Percentiles rank a stretch among this genome's conserved stretches.
Evolutionary conservation across 768 basidiomycete species (phyloP).

Genomic region (Leccinum rimulosum): DNA sequence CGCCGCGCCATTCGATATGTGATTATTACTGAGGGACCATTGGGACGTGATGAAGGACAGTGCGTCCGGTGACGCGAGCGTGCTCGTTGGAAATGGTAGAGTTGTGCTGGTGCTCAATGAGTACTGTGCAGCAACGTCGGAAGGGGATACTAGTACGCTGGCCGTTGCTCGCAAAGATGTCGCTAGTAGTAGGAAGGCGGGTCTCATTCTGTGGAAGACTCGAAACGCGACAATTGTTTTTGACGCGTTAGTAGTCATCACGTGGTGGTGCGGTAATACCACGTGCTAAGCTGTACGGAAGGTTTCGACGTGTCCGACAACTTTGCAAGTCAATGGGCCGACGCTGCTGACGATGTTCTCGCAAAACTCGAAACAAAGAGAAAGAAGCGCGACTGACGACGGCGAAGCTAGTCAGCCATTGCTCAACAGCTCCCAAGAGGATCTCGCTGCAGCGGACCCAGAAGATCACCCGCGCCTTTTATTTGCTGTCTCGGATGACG

Average conservation of each 20-base stretch:
- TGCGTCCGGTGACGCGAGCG: constrained; percentile 48
- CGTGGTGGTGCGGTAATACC: constrained; percentile 16
- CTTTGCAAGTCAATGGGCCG: constrained; percentile 18
- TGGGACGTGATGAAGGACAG: constrained; percentile 48
- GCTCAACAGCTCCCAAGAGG: constrained; percentile 45
- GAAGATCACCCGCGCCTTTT: constrained; percentile 35
- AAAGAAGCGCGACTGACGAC: constrained; percentile 20
- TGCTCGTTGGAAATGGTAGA: constrained; percentile 64
- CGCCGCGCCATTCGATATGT: constrained; percentile 53
- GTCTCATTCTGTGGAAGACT: not conserved
- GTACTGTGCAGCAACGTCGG: constrained; percentile 47
- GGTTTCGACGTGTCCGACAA: not conserved
- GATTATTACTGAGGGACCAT: constrained; percentile 63
- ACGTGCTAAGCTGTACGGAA: constrained; percentile 4
- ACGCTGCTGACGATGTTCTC: constrained; percentile 27
- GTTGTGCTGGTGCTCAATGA: constrained; percentile 58
- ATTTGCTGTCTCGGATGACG: constrained; percentile 54
- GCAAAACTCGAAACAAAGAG: constrained; percentile 29
- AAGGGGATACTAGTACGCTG: not conserved
- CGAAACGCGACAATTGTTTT: not conserved
- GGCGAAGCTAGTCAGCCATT: constrained; percentile 58
- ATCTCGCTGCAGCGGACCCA: constrained; percentile 31
- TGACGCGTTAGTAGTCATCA: constrained; percentile 14
- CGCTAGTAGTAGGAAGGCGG: not conserved
- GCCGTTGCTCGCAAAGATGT: constrained; percentile 1